Evolutionary conservation across 2,329 filamentous ascomycete genomes (phyloP).

Genomic region (Leptoxyphium fumago): DNA sequence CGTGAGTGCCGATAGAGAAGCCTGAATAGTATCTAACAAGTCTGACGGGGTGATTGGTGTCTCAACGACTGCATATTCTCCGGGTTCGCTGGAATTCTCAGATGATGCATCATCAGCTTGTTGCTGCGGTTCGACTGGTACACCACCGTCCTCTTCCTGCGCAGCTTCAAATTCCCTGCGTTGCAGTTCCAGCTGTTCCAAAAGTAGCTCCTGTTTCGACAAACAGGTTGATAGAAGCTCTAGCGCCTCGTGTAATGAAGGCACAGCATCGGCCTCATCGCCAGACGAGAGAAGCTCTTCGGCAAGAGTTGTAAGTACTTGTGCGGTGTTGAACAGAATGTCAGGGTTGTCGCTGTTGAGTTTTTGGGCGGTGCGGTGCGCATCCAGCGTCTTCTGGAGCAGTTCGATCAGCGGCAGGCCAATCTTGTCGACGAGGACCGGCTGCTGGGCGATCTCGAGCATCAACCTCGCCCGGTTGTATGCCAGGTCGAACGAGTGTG

Average conservation of each 20-base stretch:
- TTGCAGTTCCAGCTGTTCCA: conserved; percentile 22
- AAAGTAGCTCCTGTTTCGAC: conserved; percentile 29
- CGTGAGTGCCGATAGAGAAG: conserved; percentile 39
- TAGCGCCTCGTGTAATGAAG: conserved; percentile 44
- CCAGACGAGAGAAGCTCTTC: conserved; percentile 44
- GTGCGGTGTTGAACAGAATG: conserved; percentile 56
- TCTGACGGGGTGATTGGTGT: conserved; percentile 50
- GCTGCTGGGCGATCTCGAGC: conserved; percentile 55
- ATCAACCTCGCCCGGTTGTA: conserved; percentile 64
- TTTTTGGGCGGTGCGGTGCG: conserved; percentile 46
- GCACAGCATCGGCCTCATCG: conserved; percentile 34
- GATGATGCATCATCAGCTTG: not conserved
- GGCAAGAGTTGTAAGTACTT: conserved; percentile 51
- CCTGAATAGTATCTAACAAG: conserved; percentile 53
- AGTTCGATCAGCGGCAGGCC: conserved; percentile 38
- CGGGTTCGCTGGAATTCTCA: conserved; percentile 25
- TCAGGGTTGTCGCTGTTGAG: conserved; percentile 51
- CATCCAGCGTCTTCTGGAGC: conserved; percentile 45
- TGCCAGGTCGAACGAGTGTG: conserved; percentile 51
- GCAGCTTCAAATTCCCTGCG: conserved; percentile 14
- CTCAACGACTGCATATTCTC: conserved; percentile 52
- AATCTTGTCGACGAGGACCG: conserved; percentile 45
- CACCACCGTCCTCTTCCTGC: conserved; percentile 7
- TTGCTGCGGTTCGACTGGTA: conserved; percentile 9
- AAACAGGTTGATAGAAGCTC: conserved; percentile 42